Percentiles rank a stretch among this genome's conserved stretches.
phyloP scores from a whole-genome alignment of 1,139 yeast genomes.

The Spathaspora sp. region DNA sequence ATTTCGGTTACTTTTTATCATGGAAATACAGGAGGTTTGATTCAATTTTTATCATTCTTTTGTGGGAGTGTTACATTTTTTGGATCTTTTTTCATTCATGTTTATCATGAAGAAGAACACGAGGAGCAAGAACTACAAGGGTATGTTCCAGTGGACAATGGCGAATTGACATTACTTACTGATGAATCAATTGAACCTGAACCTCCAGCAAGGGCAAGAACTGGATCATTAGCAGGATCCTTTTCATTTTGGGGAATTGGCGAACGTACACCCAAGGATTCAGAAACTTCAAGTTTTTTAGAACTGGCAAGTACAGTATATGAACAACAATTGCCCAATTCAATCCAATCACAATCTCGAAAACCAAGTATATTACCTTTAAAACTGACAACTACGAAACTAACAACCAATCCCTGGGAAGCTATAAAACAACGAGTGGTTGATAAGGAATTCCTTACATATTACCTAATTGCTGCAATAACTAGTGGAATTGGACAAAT shows the following conservation, averaged over 20 bases:
- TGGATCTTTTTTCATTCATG: constrained; percentile 40
- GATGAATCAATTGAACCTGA: neutral
- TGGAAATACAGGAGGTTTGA: constrained; percentile 42
- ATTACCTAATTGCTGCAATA: constrained; percentile 35
- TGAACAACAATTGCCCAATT: neutral
- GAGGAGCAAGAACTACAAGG: constrained; percentile 15
- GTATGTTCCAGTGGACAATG: neutral
- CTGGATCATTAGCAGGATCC: constrained; percentile 16
- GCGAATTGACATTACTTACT: neutral
- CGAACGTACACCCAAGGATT: constrained; percentile 3
- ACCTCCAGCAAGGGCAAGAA: neutral
- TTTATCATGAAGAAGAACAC: constrained; percentile 25
- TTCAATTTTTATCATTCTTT: constrained; percentile 34
- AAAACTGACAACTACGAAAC: neutral
- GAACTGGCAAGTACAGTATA: neutral
- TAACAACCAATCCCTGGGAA: neutral
- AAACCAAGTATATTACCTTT: neutral
- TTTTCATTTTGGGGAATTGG: constrained; percentile 38
- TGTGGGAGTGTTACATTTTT: constrained; percentile 38
- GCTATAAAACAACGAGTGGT: constrained; percentile 16
- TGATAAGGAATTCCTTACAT: constrained; percentile 30
- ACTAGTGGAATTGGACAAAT: constrained; percentile 42
- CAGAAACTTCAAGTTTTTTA: neutral
- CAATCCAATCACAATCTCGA: neutral
- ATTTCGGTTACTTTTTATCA: constrained; percentile 46